Conservation (phyloP, 1,139 yeast species). For the Meyerozyma smithsonii region DNA sequence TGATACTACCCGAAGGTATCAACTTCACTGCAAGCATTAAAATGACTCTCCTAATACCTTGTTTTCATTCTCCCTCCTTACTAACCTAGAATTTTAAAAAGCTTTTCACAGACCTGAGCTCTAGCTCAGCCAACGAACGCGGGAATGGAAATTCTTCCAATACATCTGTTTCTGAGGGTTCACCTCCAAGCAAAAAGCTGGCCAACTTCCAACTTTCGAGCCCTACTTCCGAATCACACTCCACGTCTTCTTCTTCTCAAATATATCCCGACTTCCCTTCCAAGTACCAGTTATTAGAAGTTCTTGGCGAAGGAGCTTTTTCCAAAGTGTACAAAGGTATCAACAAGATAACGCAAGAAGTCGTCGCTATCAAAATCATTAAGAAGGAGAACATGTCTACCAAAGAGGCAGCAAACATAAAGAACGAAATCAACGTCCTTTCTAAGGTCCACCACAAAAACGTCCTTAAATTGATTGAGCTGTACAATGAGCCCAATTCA, state of each 20-base stretch:
- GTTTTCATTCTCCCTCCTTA: background rate
- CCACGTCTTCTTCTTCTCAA: constrained; percentile 7
- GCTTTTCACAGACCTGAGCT: constrained; percentile 1
- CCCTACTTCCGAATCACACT: constrained; percentile 4
- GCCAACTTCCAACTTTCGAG: background rate
- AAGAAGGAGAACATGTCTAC: constrained; percentile 53
- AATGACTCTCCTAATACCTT: background rate
- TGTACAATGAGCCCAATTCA: constrained; percentile 42
- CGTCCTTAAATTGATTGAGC: constrained; percentile 66
- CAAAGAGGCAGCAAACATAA: constrained; percentile 53
- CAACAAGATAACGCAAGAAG: constrained; percentile 38
- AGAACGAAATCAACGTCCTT: constrained; percentile 86
- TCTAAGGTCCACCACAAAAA: constrained; percentile 67
- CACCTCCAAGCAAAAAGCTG: background rate
- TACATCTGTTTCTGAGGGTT: background rate
- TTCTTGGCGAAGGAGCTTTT: constrained; percentile 84
- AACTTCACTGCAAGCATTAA: no score
- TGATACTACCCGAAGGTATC: no score
- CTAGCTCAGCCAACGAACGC: background rate
- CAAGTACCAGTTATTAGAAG: constrained; percentile 15
- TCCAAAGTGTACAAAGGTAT: constrained; percentile 77
- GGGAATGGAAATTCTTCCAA: background rate
- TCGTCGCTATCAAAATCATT: constrained; percentile 83
- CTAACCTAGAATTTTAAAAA: constrained; percentile 4
- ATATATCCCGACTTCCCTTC: constrained; percentile 14